phyloP scores from a whole-genome alignment of 345 rosid species.

The Anastatica hierochuntica region DNA sequence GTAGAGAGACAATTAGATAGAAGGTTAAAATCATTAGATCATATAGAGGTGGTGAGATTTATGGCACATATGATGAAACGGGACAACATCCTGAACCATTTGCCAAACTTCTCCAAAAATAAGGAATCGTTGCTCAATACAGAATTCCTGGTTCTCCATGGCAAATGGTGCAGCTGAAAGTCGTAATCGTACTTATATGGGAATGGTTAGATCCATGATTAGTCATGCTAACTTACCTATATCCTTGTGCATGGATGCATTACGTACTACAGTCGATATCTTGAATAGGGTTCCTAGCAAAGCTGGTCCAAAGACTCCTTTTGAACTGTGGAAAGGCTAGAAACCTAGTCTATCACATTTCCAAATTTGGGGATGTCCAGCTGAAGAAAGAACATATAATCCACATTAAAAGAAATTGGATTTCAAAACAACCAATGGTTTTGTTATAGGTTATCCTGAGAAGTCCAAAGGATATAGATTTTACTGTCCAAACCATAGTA shows the following conservation, averaged over 20 bases:
- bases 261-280: neutral
- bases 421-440: neutral
- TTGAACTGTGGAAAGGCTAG: neutral
- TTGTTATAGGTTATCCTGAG: neutral
- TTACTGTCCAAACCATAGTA: neutral
- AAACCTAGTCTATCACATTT: neutral
- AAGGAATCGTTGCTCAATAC: neutral
- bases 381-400: neutral
- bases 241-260: slow-evolving; percentile 11
- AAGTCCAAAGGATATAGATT: slow-evolving; percentile 1
- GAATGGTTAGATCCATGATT: slow-evolving; percentile 5
- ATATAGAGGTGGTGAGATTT: neutral
- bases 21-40: slow-evolving; percentile 8
- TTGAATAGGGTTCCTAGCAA: neutral
- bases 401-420: neutral
- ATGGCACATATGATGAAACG: neutral
- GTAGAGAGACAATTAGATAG: slow-evolving; percentile 1
- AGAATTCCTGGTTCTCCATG: neutral
- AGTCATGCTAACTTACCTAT: neutral
- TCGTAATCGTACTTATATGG: neutral
- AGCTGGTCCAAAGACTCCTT: neutral
- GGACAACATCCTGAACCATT: neutral
- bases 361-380: neutral
- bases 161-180: slow-evolving; percentile 13
- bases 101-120: neutral